Conservation (phyloP, 257 asterid genomes). For the Cynanchum wilfordii region DNA sequence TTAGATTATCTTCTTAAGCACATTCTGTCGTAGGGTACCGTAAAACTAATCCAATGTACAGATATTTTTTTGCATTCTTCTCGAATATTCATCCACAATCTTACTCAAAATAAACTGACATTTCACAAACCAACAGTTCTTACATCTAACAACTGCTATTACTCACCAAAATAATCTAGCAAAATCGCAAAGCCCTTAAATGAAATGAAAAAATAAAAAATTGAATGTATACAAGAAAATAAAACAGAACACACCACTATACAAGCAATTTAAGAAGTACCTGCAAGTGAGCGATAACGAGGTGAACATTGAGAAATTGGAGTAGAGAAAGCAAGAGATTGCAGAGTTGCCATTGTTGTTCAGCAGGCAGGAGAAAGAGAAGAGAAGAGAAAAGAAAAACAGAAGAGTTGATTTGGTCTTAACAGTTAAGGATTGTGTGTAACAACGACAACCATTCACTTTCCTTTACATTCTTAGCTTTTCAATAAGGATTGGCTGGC, state of each 20-base stretch:
- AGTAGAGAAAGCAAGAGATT: slow-evolving; percentile 53
- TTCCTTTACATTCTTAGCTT: slow-evolving; percentile 19
- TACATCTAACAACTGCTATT: not conserved
- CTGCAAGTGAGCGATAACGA: slow-evolving; percentile 45
- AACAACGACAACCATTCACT: slow-evolving; percentile 66
- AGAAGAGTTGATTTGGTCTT: slow-evolving; percentile 24
- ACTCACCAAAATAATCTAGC: not conserved
- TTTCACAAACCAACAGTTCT: not conserved
- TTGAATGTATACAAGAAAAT: not conserved
- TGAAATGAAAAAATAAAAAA: not conserved
- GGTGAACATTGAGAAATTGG: slow-evolving; percentile 43
- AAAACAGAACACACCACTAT: not conserved
- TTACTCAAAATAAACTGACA: not conserved
- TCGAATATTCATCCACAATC: not conserved
- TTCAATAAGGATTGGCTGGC: not conserved
- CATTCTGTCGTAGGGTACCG: not conserved
- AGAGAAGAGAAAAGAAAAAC: not conserved
- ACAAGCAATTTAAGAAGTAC: slow-evolving; percentile 20
- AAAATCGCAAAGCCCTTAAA: not conserved
- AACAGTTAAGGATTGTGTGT: slow-evolving; percentile 39
- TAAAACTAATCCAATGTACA: not conserved
- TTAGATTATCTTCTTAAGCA: not conserved
- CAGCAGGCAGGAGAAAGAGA: slow-evolving; percentile 11
- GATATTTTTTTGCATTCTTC: not conserved
- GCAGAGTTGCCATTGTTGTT: slow-evolving; percentile 55